Evolutionary conservation across 352 stramenopile species (phyloP).

Genomic region (Pythium scleroteichum): DNA sequence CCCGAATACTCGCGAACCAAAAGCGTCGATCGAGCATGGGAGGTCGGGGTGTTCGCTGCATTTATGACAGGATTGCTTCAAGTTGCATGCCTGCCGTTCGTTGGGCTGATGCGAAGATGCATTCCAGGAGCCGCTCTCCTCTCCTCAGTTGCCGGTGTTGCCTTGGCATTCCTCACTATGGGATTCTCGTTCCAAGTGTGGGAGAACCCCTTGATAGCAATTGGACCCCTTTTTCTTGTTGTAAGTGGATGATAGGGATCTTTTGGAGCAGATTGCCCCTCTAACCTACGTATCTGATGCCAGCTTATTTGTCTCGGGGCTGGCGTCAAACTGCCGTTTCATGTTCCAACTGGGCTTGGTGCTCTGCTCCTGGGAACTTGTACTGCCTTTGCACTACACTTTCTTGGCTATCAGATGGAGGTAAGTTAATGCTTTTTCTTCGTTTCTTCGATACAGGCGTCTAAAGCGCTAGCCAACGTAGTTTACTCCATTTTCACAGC

Average conservation of each 20-base stretch:
- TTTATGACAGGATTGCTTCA: slow-evolving; percentile 41
- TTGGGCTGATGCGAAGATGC: slow-evolving; percentile 28
- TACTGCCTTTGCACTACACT: slow-evolving; percentile 30
- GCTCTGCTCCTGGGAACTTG: slow-evolving; percentile 36
- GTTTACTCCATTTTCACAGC: slow-evolving; percentile 35
- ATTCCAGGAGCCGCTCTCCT: slow-evolving; percentile 41
- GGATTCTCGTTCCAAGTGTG: slow-evolving; percentile 49
- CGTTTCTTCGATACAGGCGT: background rate
- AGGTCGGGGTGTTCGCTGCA: slow-evolving; percentile 34
- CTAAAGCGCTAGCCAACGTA: background rate
- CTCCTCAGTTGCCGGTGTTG: slow-evolving; percentile 40
- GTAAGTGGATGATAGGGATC: slow-evolving; percentile 13
- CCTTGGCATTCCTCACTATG: slow-evolving; percentile 45
- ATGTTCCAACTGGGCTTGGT: slow-evolving; percentile 37
- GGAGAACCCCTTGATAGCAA: slow-evolving; percentile 38
- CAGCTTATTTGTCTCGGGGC: slow-evolving; percentile 45
- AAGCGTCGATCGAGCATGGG: slow-evolving; percentile 30
- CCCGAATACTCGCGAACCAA: slow-evolving; percentile 37
- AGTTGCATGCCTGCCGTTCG: slow-evolving; percentile 33
- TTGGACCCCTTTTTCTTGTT: slow-evolving; percentile 39
- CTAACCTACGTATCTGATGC: background rate
- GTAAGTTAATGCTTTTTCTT: slow-evolving; percentile 10
- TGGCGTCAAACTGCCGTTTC: slow-evolving; percentile 40
- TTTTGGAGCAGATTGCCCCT: too few species aligned
- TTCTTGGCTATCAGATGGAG: slow-evolving; percentile 28